Evolutionary conservation across 1,284 basidiomycete genomes (phyloP), one percentile per base, ranked within the genome.

Genomic region (Malassezia psittaci): DNA sequence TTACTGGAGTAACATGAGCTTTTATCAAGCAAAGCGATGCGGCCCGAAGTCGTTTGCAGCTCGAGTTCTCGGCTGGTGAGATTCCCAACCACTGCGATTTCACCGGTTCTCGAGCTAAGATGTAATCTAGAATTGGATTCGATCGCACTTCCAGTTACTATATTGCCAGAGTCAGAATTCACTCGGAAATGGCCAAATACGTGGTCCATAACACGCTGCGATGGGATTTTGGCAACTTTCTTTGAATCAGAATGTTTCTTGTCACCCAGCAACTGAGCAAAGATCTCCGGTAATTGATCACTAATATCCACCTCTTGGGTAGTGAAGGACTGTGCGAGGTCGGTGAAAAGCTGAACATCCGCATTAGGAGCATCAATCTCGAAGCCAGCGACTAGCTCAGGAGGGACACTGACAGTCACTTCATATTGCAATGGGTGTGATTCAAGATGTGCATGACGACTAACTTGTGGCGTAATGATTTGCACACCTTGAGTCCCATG

Each of bases 371-470:
- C 59, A 19, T 59, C 61, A n/a, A 65, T 57, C 21, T 61, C 57
- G 15, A 66, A 58, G 21, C 59, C 65, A 19, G 60, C 52, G 13
- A 68, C 44, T 15, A 57, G 57, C 35, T 46, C 53, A 0, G 54
- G 54, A n/a, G 67, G 67, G 32, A 68, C 48, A 43, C 63, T 59
- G 37, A 68, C 52, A 41, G 59, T 61, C 46, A 68, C 57, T 18
- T 68, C 63, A 43, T 59, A 68, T 41, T 59, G 48, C n/a, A 68
- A 57, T 16, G 60, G 61, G 21, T 56, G 44, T 11, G 65, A 34
- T 13, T 44, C 13, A 2, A 42, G 54, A 19, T 39, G 48, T 19
- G 36, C 37, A n/a, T 51, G 43, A 11, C 16, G 6, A 9, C 29
- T 18, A 6, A 49, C 16, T 6, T 24, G 11, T 8, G 48, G 65